Conservation (phyloP, 805 yeast species). For the Komagataella kurtzmanii region DNA sequence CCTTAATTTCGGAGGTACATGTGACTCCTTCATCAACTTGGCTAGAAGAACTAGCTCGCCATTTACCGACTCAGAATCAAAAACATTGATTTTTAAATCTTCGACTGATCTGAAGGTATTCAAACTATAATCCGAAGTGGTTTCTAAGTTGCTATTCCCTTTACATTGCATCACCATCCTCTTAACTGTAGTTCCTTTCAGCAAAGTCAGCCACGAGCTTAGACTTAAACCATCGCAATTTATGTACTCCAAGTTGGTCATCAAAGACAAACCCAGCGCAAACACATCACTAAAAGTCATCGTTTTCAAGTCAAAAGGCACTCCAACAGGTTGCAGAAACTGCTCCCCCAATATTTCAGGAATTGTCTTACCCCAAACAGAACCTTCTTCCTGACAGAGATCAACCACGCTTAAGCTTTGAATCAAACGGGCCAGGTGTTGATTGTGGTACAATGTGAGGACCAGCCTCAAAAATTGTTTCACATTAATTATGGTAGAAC, state of each 20-base stretch:
- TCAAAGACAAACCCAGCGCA: background rate
- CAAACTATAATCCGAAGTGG: background rate
- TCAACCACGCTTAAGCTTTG: background rate
- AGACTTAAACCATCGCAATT: background rate
- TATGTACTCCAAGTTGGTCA: background rate
- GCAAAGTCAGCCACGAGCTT: background rate
- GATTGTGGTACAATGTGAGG: background rate
- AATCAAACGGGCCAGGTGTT: background rate
- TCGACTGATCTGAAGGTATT: background rate
- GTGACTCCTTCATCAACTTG: background rate
- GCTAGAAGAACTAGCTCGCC: background rate
- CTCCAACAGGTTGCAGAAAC: background rate
- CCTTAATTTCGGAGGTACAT: background rate
- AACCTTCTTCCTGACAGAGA: background rate
- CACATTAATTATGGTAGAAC: background rate
- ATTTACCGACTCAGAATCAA: background rate
- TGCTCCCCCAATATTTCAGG: background rate
- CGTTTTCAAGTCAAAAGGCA: background rate
- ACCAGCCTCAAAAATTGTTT: background rate
- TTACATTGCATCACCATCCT: background rate
- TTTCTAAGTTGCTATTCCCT: background rate
- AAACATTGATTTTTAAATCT: background rate
- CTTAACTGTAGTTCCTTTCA: background rate
- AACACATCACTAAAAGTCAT: background rate
- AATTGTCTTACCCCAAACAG: background rate